A percentile compares a stretch with the other conserved stretches of the same genome.
phyloP scores from a whole-genome alignment of 164 flowering plant species.

The Magnolia sinica region DNA sequence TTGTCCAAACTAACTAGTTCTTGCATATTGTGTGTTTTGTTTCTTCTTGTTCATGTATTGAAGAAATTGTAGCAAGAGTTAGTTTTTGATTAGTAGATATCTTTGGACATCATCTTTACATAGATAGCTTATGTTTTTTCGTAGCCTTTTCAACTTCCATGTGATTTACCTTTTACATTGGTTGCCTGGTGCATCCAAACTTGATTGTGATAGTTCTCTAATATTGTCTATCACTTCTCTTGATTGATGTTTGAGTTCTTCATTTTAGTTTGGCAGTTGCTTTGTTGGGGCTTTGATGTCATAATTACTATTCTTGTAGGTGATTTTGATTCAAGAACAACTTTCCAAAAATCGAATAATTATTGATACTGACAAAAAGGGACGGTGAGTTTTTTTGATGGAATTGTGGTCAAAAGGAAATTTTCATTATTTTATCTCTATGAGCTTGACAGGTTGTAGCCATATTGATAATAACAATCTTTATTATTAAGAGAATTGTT shows the following conservation, averaged over 20 bases:
- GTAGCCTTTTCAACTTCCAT: no score
- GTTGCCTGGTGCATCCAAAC: no score
- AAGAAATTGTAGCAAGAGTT: no score
- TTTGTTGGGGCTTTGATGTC: neutral
- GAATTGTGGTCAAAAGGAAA: neutral
- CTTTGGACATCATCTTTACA: no score
- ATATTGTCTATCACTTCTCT: neutral
- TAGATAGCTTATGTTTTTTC: no score
- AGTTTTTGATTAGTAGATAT: no score
- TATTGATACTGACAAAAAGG: conserved; percentile 80
- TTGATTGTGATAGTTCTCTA: neutral
- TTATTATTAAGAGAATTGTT: no score
- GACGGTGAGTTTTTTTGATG: conserved; percentile 37
- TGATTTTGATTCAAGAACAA: conserved; percentile 88
- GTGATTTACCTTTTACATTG: no score
- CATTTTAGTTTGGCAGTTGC: neutral
- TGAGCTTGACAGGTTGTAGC: neutral
- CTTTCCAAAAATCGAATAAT: conserved; percentile 94
- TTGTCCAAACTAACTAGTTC: no score
- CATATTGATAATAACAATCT: neutral
- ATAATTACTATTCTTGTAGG: conserved; percentile 41
- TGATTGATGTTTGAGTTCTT: neutral
- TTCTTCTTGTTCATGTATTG: no score
- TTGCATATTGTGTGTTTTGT: no score
- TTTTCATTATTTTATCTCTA: no score